Evolutionary conservation across 305 asterid species (phyloP).

Genomic region (Fraxinus paxiana): DNA sequence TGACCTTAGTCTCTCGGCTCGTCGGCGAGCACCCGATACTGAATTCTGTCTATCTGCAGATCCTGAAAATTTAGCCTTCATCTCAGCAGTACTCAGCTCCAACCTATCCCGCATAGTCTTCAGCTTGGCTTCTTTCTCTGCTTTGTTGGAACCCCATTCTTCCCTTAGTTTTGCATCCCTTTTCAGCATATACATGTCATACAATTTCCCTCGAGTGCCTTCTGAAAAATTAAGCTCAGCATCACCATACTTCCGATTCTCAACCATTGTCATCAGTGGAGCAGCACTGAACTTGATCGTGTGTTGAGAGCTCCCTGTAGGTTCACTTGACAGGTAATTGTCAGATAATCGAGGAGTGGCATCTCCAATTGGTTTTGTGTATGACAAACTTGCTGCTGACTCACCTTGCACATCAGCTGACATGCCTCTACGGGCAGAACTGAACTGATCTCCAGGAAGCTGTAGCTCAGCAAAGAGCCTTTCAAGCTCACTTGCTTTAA

Average conservation of each 20-base stretch:
- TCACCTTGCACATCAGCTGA: slow-evolving; percentile 40
- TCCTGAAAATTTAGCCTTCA: slow-evolving; percentile 66
- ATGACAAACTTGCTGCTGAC: slow-evolving; percentile 35
- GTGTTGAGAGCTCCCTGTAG: slow-evolving; percentile 43
- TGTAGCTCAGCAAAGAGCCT: slow-evolving; percentile 77
- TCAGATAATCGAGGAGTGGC: slow-evolving; percentile 35
- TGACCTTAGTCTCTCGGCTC: slow-evolving; percentile 80
- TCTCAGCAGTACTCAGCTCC: slow-evolving; percentile 70
- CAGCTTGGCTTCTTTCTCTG: slow-evolving; percentile 80
- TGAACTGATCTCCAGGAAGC: slow-evolving; percentile 60
- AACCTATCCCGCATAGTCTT: slow-evolving; percentile 81
- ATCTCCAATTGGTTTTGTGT: slow-evolving; percentile 36
- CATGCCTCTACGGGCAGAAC: slow-evolving; percentile 46
- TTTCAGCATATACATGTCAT: slow-evolving; percentile 65
- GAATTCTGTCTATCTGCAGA: slow-evolving; percentile 51
- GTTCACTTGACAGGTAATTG: slow-evolving; percentile 32
- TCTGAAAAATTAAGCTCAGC: slow-evolving; percentile 54
- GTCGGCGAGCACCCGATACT: slow-evolving; percentile 42
- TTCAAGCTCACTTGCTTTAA: slow-evolving; percentile 85
- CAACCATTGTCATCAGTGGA: slow-evolving; percentile 30
- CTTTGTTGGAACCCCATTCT: slow-evolving; percentile 79
- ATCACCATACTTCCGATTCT: slow-evolving; percentile 43
- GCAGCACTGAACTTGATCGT: slow-evolving; percentile 32
- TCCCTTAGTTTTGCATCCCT: slow-evolving; percentile 84
- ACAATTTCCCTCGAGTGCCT: slow-evolving; percentile 73